Evolutionary conservation across 805 yeast genomes (phyloP).

Genomic region (Naumovozyma baii): DNA sequence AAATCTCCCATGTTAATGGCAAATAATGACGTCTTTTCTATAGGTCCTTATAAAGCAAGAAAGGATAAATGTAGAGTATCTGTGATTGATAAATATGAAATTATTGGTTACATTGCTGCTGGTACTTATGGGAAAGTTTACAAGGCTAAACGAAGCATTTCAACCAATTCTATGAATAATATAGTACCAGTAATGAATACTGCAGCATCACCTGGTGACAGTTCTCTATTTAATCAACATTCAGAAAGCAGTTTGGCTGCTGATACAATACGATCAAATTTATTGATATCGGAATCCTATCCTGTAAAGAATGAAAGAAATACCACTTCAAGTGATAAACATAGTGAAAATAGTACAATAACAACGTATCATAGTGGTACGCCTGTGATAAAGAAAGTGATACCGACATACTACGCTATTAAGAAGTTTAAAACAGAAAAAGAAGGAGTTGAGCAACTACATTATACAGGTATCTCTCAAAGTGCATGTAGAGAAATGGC

Average conservation of each 20-base stretch:
- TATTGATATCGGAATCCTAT: not conserved
- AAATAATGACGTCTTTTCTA: constrained; percentile 42
- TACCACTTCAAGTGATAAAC: not conserved
- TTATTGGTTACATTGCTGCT: constrained; percentile 93
- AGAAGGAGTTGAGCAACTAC: constrained; percentile 72
- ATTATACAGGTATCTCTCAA: constrained; percentile 92
- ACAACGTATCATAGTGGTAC: not conserved
- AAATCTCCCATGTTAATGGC: constrained; percentile 44
- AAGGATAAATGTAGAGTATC: constrained; percentile 58
- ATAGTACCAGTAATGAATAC: not conserved
- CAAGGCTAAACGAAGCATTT: constrained; percentile 53
- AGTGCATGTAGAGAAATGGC: constrained; percentile 96
- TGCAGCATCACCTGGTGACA: not conserved
- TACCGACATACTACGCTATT: constrained; percentile 56
- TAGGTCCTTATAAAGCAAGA: constrained; percentile 51
- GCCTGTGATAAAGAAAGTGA: constrained; percentile 4
- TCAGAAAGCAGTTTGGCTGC: not conserved
- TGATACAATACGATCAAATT: not conserved
- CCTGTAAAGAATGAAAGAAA: not conserved
- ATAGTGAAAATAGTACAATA: not conserved
- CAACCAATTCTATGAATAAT: not conserved
- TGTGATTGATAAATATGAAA: constrained; percentile 77
- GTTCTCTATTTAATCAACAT: not conserved
- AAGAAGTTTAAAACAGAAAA: constrained; percentile 92
- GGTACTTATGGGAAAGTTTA: constrained; percentile 98